Percentiles rank a stretch among this genome's conserved stretches.
These are phyloP conservation scores for Protomyces pachydermus DNA, from an alignment of 1,139 yeast species.

Conservation along the genomic window DNA sequence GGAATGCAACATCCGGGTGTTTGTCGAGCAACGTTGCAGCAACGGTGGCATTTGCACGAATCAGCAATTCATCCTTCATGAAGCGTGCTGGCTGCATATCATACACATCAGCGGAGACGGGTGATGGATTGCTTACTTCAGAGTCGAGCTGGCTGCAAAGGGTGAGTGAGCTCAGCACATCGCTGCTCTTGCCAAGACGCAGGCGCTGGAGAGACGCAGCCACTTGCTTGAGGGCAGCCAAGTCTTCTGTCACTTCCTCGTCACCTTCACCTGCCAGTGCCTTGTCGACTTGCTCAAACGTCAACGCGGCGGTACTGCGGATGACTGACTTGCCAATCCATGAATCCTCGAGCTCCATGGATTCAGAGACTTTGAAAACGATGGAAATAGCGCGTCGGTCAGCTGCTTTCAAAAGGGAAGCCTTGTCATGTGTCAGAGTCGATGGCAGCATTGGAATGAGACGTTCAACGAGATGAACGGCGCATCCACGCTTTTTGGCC, in stretches of 20 bases:
- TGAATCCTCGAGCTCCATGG: conserved; percentile 69
- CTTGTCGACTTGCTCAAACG: conserved; percentile 38
- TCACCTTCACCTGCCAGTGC: conserved; percentile 37
- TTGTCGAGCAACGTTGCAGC: conserved; percentile 75
- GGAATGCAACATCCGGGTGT: conserved; percentile 72
- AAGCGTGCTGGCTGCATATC: conserved; percentile 56
- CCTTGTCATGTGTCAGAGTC: conserved; percentile 49
- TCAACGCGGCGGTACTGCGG: conserved; percentile 48
- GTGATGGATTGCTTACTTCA: conserved; percentile 54
- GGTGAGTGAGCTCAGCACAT: conserved; percentile 43
- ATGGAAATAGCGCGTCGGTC: conserved; percentile 70
- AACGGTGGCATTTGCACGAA: conserved; percentile 76
- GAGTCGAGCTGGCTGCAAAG: conserved; percentile 79
- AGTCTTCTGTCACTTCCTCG: conserved; percentile 3
- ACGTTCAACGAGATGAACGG: conserved; percentile 86
- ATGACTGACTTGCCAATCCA: conserved; percentile 72
- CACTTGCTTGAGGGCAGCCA: conserved; percentile 14
- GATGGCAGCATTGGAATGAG: conserved; percentile 64
- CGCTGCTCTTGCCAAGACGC: conserved; percentile 23
- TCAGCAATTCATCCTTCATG: conserved; percentile 67
- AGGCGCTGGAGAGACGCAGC: conserved; percentile 30
- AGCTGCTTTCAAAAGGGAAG: conserved; percentile 61
- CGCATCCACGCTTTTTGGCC: conserved; percentile 82
- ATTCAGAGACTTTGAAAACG: conserved; percentile 69
- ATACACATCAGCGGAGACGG: conserved; percentile 63